A percentile compares a stretch with the other conserved stretches of the same genome.
phyloP scores from a whole-genome alignment of 768 basidiomycete genomes.

The Russula sp. region DNA sequence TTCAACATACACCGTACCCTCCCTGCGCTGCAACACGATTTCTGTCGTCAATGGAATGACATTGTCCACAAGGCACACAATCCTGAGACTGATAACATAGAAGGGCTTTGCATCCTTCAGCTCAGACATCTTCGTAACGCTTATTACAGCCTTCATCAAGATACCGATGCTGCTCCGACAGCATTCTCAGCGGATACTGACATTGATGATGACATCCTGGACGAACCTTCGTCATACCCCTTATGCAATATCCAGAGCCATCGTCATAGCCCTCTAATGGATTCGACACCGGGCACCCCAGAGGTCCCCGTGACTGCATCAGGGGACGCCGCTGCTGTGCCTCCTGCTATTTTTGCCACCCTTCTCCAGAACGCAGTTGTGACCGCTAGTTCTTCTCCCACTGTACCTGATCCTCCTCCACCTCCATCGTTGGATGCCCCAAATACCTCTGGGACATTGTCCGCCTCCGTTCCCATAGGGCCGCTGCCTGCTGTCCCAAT shows the following conservation, averaged over 20 bases:
- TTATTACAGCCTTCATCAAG: background rate
- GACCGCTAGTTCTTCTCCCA: no score
- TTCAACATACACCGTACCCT: background rate
- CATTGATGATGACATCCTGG: background rate
- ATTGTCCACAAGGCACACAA: background rate
- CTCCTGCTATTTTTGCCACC: no score
- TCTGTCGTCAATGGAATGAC: background rate
- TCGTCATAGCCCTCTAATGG: background rate
- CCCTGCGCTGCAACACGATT: background rate
- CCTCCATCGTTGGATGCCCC: no score
- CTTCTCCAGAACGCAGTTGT: no score
- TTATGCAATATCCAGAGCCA: background rate
- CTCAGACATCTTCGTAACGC: background rate
- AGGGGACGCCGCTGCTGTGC: no score
- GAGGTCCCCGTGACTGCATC: background rate
- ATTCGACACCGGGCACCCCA: background rate
- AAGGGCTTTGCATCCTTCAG: background rate
- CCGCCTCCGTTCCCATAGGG: no score
- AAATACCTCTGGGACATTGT: no score
- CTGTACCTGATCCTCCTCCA: no score
- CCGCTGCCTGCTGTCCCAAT: no score
- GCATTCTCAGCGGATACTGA: background rate
- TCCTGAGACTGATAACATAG: background rate
- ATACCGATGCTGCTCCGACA: background rate
- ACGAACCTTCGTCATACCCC: background rate